These are phyloP conservation scores for Botryotinia convoluta DNA, from an alignment of 2,329 filamentous ascomycete species.

Conservation along the genomic window DNA sequence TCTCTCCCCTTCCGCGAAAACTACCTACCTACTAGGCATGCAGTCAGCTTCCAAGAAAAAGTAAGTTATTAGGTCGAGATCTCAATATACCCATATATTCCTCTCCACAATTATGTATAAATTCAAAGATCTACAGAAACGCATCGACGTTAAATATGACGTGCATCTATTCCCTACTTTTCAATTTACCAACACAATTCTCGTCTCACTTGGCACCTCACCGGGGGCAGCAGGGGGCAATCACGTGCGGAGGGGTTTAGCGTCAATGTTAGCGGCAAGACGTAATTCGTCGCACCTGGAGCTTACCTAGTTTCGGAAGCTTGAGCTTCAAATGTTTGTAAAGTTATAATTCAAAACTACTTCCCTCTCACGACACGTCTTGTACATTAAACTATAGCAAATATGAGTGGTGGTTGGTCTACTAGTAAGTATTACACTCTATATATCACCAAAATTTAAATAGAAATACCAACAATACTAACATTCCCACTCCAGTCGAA, in stretches of 20 bases:
- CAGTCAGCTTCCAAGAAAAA: not conserved
- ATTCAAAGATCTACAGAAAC: not conserved
- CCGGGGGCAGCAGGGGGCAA: not conserved
- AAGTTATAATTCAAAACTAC: conserved; percentile 13
- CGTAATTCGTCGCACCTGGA: conserved; percentile 6
- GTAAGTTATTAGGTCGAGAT: not conserved
- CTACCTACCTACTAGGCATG: not conserved
- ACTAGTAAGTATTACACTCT: conserved; percentile 59
- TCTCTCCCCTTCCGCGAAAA: not conserved
- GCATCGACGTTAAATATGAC: conserved; percentile 4
- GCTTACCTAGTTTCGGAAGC: conserved; percentile 15
- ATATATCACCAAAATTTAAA: conserved; percentile 19
- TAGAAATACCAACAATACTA: conserved; percentile 26
- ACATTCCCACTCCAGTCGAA: conserved; percentile 57
- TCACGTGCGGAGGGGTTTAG: conserved; percentile 18
- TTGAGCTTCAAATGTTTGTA: conserved; percentile 3
- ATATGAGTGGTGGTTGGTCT: conserved; percentile 86
- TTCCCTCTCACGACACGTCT: not conserved
- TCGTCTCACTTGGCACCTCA: not conserved
- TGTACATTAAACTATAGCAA: conserved; percentile 25
- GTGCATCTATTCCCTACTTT: not conserved
- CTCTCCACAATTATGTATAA: not conserved
- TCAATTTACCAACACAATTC: not conserved
- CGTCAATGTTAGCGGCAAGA: conserved; percentile 13
- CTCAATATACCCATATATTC: not conserved